Conservation (phyloP, 768 basidiomycete genomes). For the Pholiota molesta region DNA sequence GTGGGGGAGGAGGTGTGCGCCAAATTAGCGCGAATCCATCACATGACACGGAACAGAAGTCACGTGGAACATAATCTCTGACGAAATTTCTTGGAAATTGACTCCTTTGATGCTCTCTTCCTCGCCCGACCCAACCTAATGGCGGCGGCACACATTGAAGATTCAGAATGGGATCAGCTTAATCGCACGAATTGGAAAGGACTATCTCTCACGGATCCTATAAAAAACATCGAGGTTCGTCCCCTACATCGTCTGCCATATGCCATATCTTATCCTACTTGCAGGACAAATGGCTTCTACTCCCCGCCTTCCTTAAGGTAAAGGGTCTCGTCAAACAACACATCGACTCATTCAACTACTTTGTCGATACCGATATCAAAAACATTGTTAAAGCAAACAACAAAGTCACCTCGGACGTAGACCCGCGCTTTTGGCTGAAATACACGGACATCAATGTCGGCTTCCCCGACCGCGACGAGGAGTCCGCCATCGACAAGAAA, state of each 20-base stretch:
- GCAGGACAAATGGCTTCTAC: slow-evolving; percentile 97
- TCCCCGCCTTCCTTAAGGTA: slow-evolving; percentile 95
- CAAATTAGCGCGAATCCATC: slow-evolving; percentile 10
- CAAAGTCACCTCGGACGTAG: slow-evolving; percentile 95
- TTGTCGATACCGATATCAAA: slow-evolving; percentile 96
- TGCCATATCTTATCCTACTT: slow-evolving; percentile 7
- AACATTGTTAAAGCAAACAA: slow-evolving; percentile 94
- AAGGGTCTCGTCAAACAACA: slow-evolving; percentile 99
- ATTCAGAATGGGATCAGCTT: slow-evolving; percentile 59
- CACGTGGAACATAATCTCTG: not conserved
- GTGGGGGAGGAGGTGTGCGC: too few relatives aligned
- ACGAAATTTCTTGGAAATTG: not conserved
- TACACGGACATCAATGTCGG: slow-evolving; percentile 96
- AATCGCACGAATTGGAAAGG: slow-evolving; percentile 70
- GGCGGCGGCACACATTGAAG: slow-evolving; percentile 24
- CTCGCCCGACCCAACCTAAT: not conserved
- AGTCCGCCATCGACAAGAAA: slow-evolving; percentile 72
- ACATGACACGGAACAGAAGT: not conserved
- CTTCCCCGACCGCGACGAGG: slow-evolving; percentile 87
- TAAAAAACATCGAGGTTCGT: slow-evolving; percentile 88
- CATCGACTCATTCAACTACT: slow-evolving; percentile 98
- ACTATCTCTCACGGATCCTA: slow-evolving; percentile 81
- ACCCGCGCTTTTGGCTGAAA: slow-evolving; percentile 95
- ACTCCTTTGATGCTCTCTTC: not conserved
- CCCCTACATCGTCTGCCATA: not conserved